A percentile compares a stretch with the other conserved stretches of the same genome.
These are phyloP conservation scores for Pseudomonodictys pantanalensis DNA, from an alignment of 495 filamentous ascomycete species.

Conservation along the genomic window DNA sequence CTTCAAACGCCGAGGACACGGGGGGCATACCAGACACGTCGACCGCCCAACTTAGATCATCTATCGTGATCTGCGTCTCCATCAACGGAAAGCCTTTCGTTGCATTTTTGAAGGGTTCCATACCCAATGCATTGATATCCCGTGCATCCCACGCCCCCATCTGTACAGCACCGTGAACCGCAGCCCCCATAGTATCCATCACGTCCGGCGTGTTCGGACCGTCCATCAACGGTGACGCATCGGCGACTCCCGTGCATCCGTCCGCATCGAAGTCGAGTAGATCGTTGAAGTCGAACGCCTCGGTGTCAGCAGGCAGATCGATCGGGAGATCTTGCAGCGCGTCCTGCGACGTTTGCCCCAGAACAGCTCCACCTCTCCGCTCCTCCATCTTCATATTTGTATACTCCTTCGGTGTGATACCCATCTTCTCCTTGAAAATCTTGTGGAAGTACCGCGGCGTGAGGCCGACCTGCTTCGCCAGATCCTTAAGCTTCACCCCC, in stretches of 20 bases:
- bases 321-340: background rate
- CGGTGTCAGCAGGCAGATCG: background rate
- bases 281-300: constrained; percentile 13
- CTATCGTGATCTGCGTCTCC: background rate
- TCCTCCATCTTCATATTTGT: constrained; percentile 4
- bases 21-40: background rate
- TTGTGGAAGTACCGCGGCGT: constrained; percentile 64
- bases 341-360: background rate
- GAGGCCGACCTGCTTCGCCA: constrained; percentile 54
- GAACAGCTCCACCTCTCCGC: background rate
- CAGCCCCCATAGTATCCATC: no score
- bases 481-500: constrained; percentile 48
- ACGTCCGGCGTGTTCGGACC: background rate
- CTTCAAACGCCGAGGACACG: background rate
- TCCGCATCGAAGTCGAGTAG: constrained; percentile 8
- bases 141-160: no score
- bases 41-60: background rate
- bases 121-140: no score
- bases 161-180: no score
- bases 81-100: background rate
- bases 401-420: constrained; percentile 62
- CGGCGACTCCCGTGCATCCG: background rate
- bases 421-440: constrained; percentile 58
- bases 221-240: background rate
- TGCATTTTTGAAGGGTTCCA: no score